A percentile compares a stretch with the other conserved stretches of the same genome.
phyloP scores from a whole-genome alignment of 352 stramenopile genomes.

The Aphanomyces invadans region DNA sequence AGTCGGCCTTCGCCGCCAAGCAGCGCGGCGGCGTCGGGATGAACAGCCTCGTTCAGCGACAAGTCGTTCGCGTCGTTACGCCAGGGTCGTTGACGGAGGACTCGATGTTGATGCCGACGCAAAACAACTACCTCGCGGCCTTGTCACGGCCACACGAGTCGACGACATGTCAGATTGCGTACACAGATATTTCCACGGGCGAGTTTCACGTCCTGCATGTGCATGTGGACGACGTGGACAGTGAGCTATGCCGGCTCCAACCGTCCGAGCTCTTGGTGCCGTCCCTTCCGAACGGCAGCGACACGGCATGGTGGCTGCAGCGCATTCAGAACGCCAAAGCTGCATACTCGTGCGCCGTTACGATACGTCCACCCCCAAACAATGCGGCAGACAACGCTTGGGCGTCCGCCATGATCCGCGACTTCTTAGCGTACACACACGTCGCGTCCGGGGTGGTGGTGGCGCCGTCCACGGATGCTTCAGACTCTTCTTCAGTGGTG shows the following conservation, averaged over 20 bases:
- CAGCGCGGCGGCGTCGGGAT: constrained; percentile 36
- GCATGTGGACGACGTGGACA: constrained; percentile 48
- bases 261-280: constrained; percentile 66
- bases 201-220: constrained; percentile 64
- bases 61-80: constrained; percentile 70
- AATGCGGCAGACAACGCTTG: too few relatives aligned
- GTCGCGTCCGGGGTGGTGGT: too few relatives aligned
- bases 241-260: constrained; percentile 47
- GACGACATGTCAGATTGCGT: constrained; percentile 46
- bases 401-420: constrained; percentile 46
- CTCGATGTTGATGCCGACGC: constrained; percentile 60
- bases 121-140: constrained; percentile 73
- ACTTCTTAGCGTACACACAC: constrained; percentile 65
- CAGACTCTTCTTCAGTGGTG: too few relatives aligned
- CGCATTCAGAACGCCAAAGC: too few relatives aligned
- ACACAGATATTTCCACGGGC: constrained; percentile 67
- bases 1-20: constrained; percentile 45
- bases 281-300: neutral
- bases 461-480: too few relatives aligned
- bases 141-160: constrained; percentile 30
- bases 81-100: constrained; percentile 69
- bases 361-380: too few relatives aligned
- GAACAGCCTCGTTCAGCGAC: constrained; percentile 57
- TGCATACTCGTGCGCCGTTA: too few relatives aligned
- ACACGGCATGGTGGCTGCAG: neutral